Conservation (phyloP, 1,139 yeast genomes). For the Zygosaccharomyces sapae region DNA sequence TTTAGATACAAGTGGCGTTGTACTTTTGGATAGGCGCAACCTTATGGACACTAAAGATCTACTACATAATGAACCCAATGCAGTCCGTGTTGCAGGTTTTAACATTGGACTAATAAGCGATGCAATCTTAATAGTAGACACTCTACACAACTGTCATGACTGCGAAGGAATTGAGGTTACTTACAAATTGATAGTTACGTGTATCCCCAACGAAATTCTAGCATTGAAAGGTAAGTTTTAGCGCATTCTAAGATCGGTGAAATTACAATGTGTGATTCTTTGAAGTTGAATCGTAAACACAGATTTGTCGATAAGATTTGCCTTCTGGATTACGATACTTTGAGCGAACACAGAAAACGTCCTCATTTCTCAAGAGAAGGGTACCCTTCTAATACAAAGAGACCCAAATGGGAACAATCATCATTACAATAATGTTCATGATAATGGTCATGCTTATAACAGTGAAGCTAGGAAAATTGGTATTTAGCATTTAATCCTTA, state of each 20-base stretch:
- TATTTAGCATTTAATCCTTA: background rate
- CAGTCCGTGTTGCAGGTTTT: constrained; percentile 21
- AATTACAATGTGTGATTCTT: constrained; percentile 19
- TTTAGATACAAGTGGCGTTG: constrained; percentile 26
- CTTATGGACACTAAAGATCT: constrained; percentile 14
- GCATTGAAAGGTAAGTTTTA: constrained; percentile 23
- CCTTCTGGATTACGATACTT: constrained; percentile 15
- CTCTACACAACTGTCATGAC: constrained; percentile 12
- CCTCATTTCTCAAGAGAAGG: constrained; percentile 2
- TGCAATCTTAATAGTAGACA: constrained; percentile 21
- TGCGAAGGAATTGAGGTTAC: constrained; percentile 15
- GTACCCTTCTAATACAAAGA: constrained; percentile 8
- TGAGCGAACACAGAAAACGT: constrained; percentile 10
- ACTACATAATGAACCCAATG: constrained; percentile 11
- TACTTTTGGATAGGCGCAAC: constrained; percentile 21
- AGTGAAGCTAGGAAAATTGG: too few species aligned
- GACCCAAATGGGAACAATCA: constrained; percentile 12
- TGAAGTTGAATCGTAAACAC: constrained; percentile 16
- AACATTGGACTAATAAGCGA: constrained; percentile 28
- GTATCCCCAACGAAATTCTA: constrained; percentile 23
- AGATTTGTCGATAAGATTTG: constrained; percentile 26
- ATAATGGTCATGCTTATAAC: background rate
- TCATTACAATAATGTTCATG: background rate
- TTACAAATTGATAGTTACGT: constrained; percentile 21
- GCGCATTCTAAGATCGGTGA: constrained; percentile 22